Conservation (phyloP, 495 filamentous ascomycete genomes). For the Platismatia glauca region DNA sequence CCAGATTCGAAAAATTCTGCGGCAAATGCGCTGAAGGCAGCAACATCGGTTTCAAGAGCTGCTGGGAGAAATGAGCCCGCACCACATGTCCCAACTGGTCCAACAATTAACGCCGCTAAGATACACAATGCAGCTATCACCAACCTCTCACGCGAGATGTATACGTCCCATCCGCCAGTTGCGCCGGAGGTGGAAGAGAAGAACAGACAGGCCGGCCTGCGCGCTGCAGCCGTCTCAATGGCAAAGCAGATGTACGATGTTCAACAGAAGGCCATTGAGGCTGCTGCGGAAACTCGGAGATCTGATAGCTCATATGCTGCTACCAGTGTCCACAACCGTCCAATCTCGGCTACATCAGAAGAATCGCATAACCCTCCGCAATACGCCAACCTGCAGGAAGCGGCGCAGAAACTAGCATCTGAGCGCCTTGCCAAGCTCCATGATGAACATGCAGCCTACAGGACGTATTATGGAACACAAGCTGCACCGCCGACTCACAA, state of each 20-base stretch:
- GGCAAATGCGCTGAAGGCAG: conserved; percentile 58
- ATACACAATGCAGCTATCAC: conserved; percentile 44
- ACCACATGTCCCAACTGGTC: conserved; percentile 20
- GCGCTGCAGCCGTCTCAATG: conserved; percentile 78
- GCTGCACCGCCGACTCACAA: conserved; percentile 37
- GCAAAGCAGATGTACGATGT: conserved; percentile 72
- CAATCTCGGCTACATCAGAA: conserved; percentile 32
- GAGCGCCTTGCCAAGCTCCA: conserved; percentile 75
- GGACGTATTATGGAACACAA: conserved; percentile 63
- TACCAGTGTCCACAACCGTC: conserved; percentile 33
- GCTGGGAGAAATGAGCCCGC: conserved; percentile 8
- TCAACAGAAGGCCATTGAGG: conserved; percentile 49
- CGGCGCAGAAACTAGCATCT: conserved; percentile 72
- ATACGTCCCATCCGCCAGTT: conserved; percentile 65
- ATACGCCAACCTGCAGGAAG: conserved; percentile 64
- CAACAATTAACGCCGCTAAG: conserved; percentile 47
- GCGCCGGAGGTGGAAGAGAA: conserved; percentile 63
- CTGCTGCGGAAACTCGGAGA: conserved; percentile 25
- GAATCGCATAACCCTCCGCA: conserved; percentile 33
- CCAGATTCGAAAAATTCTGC: conserved; percentile 52
- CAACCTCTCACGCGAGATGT: conserved; percentile 54
- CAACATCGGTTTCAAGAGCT: conserved; percentile 47
- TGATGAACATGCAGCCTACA: conserved; percentile 57
- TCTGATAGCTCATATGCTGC: conserved; percentile 33
- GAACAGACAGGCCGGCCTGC: conserved; percentile 58